Percentiles rank a stretch among this genome's conserved stretches.
Conservation (phyloP, 805 yeast species). For the Kurtzmaniella fragi region DNA sequence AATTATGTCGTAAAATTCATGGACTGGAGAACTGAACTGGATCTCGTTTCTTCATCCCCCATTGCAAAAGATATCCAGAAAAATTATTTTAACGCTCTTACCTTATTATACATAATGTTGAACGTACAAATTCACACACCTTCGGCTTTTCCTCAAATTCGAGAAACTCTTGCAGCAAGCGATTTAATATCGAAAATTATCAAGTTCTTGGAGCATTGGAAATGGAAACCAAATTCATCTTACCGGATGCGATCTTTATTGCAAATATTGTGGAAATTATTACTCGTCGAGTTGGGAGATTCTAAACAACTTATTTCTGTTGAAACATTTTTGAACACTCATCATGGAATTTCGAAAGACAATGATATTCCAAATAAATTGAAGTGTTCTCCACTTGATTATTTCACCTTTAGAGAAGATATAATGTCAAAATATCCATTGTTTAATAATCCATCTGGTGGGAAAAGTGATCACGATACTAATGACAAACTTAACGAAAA, state of each 20-base stretch:
- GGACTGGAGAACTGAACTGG: slow-evolving; percentile 3
- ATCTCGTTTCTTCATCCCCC: neutral
- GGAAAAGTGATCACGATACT: slow-evolving; percentile 12
- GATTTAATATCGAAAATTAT: slow-evolving; percentile 43
- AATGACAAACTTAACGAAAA: slow-evolving; percentile 34
- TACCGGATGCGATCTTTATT: slow-evolving; percentile 56
- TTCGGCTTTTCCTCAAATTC: slow-evolving; percentile 9
- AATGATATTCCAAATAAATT: slow-evolving; percentile 20
- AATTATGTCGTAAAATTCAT: slow-evolving; percentile 7
- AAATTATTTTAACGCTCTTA: slow-evolving; percentile 23
- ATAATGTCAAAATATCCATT: slow-evolving; percentile 72
- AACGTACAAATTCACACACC: slow-evolving; percentile 15
- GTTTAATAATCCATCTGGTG: slow-evolving; percentile 11
- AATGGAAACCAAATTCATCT: slow-evolving; percentile 42
- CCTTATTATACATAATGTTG: slow-evolving; percentile 31
- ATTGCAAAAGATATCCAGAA: slow-evolving; percentile 2
- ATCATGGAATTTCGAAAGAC: slow-evolving; percentile 30
- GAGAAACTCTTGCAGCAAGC: slow-evolving; percentile 17
- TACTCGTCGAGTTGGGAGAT: slow-evolving; percentile 63
- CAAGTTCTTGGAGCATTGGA: slow-evolving; percentile 58
- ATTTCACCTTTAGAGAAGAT: slow-evolving; percentile 73
- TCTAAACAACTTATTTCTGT: slow-evolving; percentile 31
- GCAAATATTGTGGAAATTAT: slow-evolving; percentile 46
- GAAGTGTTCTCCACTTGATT: slow-evolving; percentile 78
- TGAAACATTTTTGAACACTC: slow-evolving; percentile 41